Evolutionary conservation across 176 grass and related monocot genomes (phyloP), one percentile per base, ranked within the genome.

Genomic region (Alopecurus myosuroides): DNA sequence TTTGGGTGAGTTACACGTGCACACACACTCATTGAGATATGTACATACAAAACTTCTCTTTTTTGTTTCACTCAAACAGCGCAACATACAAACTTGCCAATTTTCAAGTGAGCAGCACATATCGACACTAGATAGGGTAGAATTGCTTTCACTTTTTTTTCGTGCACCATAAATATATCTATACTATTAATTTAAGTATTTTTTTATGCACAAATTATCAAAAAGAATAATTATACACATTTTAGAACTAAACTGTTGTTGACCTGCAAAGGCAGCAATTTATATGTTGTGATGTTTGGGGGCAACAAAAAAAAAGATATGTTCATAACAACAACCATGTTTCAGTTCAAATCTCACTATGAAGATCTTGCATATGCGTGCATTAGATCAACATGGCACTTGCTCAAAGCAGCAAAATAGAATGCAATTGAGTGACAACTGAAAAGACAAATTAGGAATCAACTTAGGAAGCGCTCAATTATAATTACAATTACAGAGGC

Each of bases 401-500:
- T 23, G 12, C 14, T 40, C 13, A 70, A 85, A 26, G 7, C 40
- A 79, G 11, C 28, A 37, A 66, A 66, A 36, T 4, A 22, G 18
- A 67, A 67, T 37, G 69, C 39, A 62, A 17, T 7, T 41, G 40
- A 5, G 34, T 64, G 61, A 45, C 28, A 44, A 30, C 31, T 40
- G 53, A 50, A 39, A 50, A 15, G 11, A 61, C 28, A 61, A 76
- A 39, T 37, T 22, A 76, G 26, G 36, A 15, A 68, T 39, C 11
- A 55, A 65, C 19, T 73, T 29, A 86, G 41, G 52, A 82, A 83
- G 85, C 80, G 81, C 89, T 81, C 26, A 75, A 80, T 75, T 87
- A 87, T 87, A 84, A 84, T 87, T 91, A 87, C 76, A 87, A 34
- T 84, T 87, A 81, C 89, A 84, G 42, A 81, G 50, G 89, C 74